phyloP scores from a whole-genome alignment of 441 rosid species.

The Populus hybrid region DNA sequence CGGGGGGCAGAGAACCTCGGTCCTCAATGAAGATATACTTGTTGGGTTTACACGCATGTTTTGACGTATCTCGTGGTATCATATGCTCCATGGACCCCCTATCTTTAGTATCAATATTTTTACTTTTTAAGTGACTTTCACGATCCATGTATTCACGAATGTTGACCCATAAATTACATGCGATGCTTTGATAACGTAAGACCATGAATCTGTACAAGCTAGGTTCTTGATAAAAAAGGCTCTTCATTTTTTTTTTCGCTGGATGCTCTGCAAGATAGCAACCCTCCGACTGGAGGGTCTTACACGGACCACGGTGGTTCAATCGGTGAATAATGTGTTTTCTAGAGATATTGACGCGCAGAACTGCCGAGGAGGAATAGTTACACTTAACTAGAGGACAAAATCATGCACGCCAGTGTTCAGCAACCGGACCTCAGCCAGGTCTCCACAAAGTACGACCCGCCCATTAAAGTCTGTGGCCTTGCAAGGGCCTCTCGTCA shows the following conservation, averaged over 20 bases:
- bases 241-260: no score
- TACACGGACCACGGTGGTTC: background rate
- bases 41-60: slow-evolving; percentile 8
- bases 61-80: slow-evolving; percentile 9
- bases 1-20: background rate
- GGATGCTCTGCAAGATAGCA: background rate
- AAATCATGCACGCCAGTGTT: background rate
- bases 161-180: no score
- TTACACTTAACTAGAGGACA: background rate
- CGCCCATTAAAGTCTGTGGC: background rate
- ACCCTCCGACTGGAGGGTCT: background rate
- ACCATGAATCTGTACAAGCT: background rate
- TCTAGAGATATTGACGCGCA: background rate
- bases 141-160: no score
- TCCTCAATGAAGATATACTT: background rate
- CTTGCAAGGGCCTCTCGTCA: no score
- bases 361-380: background rate
- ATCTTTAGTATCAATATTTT: no score
- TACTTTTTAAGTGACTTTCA: no score
- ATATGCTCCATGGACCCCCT: background rate
- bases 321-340: background rate
- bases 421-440: background rate
- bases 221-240: background rate
- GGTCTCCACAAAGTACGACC: background rate
- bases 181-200: background rate